These are phyloP conservation scores for Alternaria sp. DNA, from an alignment of 2,329 filamentous ascomycete genomes.

Conservation along the genomic window DNA sequence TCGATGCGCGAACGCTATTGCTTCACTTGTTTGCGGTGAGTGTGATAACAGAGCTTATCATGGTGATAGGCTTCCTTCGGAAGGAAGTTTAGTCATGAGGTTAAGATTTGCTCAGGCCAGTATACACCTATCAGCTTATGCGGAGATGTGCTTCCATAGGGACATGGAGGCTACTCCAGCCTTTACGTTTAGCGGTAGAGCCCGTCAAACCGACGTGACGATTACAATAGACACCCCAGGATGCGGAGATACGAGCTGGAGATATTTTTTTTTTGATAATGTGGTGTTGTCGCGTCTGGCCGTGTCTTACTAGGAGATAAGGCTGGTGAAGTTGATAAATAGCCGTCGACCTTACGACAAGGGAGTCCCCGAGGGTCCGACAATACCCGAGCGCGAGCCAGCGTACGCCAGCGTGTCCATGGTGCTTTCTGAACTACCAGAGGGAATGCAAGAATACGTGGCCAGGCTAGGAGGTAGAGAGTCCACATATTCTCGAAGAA, in stretches of 20 bases:
- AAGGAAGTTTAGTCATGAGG: slow-evolving; percentile 18
- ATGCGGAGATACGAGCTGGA: slow-evolving; percentile 21
- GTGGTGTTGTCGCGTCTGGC: slow-evolving; percentile 27
- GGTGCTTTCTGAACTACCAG: slow-evolving; percentile 11
- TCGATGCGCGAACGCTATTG: slow-evolving; percentile 5
- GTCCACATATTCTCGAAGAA: slow-evolving; percentile 7
- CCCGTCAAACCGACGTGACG: slow-evolving; percentile 8
- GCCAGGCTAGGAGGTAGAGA: not conserved
- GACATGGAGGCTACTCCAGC: slow-evolving; percentile 17
- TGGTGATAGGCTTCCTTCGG: slow-evolving; percentile 43
- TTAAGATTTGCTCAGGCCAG: slow-evolving; percentile 7
- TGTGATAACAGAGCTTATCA: slow-evolving; percentile 40
- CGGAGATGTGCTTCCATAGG: slow-evolving; percentile 10
- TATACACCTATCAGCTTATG: slow-evolving; percentile 19
- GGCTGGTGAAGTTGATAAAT: slow-evolving; percentile 20
- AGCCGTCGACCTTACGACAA: slow-evolving; percentile 21
- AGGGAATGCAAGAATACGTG: slow-evolving; percentile 7
- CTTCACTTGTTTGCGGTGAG: slow-evolving; percentile 32
- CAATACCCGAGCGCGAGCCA: slow-evolving; percentile 24
- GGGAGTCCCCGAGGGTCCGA: slow-evolving; percentile 18
- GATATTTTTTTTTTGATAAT: slow-evolving; percentile 23
- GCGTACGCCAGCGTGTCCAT: slow-evolving; percentile 8
- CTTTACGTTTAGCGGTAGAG: slow-evolving; percentile 1
- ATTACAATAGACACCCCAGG: slow-evolving; percentile 17
- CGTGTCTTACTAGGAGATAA: slow-evolving; percentile 25